phyloP scores from a whole-genome alignment of 371 early-diverging fungal species.

The Apophysomyces elegans region DNA sequence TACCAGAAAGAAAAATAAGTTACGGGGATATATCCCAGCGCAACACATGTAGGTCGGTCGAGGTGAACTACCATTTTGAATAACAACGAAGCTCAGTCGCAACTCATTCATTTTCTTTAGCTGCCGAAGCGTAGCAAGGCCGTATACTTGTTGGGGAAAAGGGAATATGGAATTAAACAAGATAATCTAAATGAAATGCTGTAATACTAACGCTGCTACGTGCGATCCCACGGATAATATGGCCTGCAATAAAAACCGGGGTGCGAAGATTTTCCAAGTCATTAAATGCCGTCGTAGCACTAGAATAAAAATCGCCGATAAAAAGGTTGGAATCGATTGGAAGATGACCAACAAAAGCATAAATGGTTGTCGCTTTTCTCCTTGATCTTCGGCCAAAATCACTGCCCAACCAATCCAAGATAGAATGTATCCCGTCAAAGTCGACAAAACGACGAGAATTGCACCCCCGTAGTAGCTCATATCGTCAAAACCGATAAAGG shows the following conservation, averaged over 20 bases:
- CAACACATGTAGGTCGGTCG: too few species aligned
- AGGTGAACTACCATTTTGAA: too few species aligned
- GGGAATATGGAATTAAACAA: background rate
- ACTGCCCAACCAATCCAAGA: constrained; percentile 44
- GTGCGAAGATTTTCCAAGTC: constrained; percentile 97
- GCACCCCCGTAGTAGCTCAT: constrained; percentile 76
- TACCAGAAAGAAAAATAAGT: too few species aligned
- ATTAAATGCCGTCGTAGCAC: constrained; percentile 85
- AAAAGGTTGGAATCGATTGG: constrained; percentile 54
- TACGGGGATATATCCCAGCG: too few species aligned
- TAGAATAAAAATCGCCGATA: constrained; percentile 59
- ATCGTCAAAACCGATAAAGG: constrained; percentile 82
- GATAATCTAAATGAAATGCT: background rate
- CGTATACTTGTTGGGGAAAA: too few species aligned
- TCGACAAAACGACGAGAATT: constrained; percentile 76
- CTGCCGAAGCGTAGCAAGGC: too few species aligned
- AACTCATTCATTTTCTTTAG: too few species aligned
- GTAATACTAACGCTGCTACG: background rate
- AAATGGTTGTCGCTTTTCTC: constrained; percentile 5
- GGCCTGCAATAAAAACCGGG: constrained; percentile 78
- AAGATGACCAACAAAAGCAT: constrained; percentile 44
- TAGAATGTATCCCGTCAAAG: constrained; percentile 73
- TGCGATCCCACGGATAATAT: constrained; percentile 36
- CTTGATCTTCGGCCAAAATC: constrained; percentile 23
- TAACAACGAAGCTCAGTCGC: too few species aligned